Conservation (phyloP, 768 basidiomycete genomes). For the Boletus rubroflammeus region DNA sequence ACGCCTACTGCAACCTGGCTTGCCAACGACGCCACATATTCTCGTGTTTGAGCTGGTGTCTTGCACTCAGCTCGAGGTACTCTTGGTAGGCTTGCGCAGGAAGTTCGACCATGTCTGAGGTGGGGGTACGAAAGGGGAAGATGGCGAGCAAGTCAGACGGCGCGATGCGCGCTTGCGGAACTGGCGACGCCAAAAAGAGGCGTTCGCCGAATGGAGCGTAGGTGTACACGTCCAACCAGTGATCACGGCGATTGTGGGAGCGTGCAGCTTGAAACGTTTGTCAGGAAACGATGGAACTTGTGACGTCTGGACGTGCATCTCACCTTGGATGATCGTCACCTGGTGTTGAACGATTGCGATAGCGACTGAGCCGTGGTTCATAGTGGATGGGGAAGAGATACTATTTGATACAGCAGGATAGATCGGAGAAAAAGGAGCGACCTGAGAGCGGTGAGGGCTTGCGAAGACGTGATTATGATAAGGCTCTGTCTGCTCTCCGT, state of each 20-base stretch:
- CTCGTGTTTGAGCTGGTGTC: conserved; percentile 54
- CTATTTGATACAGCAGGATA: conserved; percentile 18
- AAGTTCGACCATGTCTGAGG: conserved; percentile 61
- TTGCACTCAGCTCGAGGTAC: conserved; percentile 51
- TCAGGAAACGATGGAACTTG: conserved; percentile 2
- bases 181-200: conserved; percentile 58
- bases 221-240: conserved; percentile 62
- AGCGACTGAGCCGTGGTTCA: conserved; percentile 59
- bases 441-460: not conserved
- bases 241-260: conserved; percentile 51
- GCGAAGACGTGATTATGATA: not conserved
- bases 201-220: conserved; percentile 63
- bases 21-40: conserved; percentile 54
- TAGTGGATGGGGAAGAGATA: conserved; percentile 12
- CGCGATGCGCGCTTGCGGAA: conserved; percentile 61
- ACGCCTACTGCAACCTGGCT: conserved; percentile 21
- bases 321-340: conserved; percentile 68
- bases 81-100: conserved; percentile 56
- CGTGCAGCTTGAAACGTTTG: conserved; percentile 43
- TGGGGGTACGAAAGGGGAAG: conserved; percentile 37
- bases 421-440: conserved; percentile 3
- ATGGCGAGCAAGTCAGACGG: conserved; percentile 56
- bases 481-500: not conserved
- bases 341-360: conserved; percentile 67
- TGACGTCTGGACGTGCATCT: conserved; percentile 2